Conservation (phyloP, 192 early-diverging fungal species). For the Lunasporangiospora selenospora region DNA sequence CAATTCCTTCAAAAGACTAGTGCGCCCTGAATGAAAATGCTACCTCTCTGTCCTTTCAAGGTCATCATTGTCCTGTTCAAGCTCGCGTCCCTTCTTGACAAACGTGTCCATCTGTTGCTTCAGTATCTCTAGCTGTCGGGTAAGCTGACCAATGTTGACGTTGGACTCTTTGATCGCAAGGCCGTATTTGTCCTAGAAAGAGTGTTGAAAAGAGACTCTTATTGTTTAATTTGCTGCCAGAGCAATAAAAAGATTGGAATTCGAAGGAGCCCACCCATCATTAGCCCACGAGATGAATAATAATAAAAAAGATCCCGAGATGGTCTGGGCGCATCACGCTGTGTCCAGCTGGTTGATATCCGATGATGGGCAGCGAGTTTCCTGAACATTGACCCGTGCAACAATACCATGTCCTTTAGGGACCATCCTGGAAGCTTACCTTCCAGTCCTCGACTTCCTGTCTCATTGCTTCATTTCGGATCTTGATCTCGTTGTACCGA, state of each 20-base stretch:
- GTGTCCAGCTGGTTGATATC: too few species aligned
- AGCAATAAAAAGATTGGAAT: too few species aligned
- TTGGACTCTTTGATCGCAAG: constrained; percentile 70
- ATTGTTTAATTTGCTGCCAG: too few species aligned
- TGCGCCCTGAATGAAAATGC: too few species aligned
- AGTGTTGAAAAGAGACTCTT: too few species aligned
- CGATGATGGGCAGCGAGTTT: too few species aligned
- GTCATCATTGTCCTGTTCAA: constrained; percentile 83
- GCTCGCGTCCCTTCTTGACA: constrained; percentile 72
- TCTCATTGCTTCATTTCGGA: constrained; percentile 67
- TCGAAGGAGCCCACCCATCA: background rate
- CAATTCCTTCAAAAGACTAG: too few species aligned
- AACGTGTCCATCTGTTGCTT: constrained; percentile 73
- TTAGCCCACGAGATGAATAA: background rate
- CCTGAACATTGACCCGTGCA: background rate
- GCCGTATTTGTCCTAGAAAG: constrained; percentile 72
- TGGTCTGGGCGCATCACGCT: too few species aligned
- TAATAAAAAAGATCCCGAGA: constrained; percentile 1
- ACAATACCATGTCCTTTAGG: background rate
- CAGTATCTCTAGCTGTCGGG: constrained; percentile 76
- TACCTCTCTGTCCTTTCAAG: constrained; percentile 73
- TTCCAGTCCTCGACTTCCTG: constrained; percentile 77
- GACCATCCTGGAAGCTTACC: too few species aligned
- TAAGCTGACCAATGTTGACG: constrained; percentile 67
- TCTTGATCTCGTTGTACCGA: constrained; percentile 64